Conservation (phyloP, 768 basidiomycete genomes). For the Plicaturopsis crispa region DNA sequence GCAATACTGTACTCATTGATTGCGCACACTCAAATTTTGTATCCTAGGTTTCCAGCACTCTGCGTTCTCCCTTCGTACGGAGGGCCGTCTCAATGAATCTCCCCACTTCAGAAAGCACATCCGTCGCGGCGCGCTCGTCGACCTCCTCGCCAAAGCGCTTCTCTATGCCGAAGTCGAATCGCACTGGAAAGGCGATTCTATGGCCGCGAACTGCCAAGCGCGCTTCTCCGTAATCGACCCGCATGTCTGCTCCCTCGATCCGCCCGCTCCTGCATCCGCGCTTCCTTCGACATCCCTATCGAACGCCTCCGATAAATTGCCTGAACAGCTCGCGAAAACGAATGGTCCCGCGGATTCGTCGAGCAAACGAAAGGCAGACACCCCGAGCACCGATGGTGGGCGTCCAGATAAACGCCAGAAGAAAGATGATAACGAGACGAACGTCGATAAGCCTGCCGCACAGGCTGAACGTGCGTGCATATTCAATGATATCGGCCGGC, state of each 20-base stretch:
- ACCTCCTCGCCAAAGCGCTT: conserved; percentile 73
- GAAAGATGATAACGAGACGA: conserved; percentile 42
- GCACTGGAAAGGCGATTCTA: conserved; percentile 63
- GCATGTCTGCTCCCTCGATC: conserved; percentile 60
- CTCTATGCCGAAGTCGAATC: conserved; percentile 79
- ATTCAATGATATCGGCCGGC: conserved; percentile 4
- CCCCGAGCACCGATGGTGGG: conserved; percentile 34
- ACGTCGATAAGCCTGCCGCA: conserved; percentile 29
- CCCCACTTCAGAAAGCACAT: conserved; percentile 66
- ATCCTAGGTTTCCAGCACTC: conserved; percentile 68
- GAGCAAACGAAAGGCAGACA: conserved; percentile 45
- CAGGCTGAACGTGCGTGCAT: conserved; percentile 20
- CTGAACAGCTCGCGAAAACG: conserved; percentile 1
- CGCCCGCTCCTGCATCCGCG: conserved; percentile 20
- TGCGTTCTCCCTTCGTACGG: conserved; percentile 73
- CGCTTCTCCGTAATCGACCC: conserved; percentile 69
- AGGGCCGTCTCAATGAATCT: conserved; percentile 64
- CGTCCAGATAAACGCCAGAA: conserved; percentile 61
- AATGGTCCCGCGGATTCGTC: conserved; percentile 2
- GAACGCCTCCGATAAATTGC: neutral
- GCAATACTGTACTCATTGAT: conserved; percentile 3
- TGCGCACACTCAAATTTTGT: conserved; percentile 7
- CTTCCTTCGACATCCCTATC: conserved; percentile 8
- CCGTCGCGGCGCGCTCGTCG: conserved; percentile 74
- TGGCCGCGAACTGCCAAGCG: conserved; percentile 59